A percentile compares a stretch with the other conserved stretches of the same genome.
phyloP scores from a whole-genome alignment of 2,329 filamentous ascomycete species.

The Trichoderma sp. region DNA sequence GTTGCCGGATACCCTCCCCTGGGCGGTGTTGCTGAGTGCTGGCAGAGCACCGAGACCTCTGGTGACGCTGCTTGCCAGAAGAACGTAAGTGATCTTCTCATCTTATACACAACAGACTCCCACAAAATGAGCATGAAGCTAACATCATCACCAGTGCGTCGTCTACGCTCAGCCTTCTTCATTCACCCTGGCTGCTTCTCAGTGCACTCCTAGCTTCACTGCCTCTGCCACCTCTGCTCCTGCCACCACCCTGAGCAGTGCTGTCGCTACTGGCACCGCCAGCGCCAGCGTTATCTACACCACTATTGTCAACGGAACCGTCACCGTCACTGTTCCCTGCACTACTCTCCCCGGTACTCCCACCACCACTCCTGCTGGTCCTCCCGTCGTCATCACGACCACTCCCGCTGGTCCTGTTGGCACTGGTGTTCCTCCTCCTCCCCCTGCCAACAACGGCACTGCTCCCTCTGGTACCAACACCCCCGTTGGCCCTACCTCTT shows the following conservation, averaged over 20 bases:
- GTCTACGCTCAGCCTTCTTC: constrained; percentile 41
- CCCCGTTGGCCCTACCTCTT: constrained; percentile 12
- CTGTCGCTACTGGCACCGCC: background rate
- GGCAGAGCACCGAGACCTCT: constrained; percentile 36
- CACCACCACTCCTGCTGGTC: background rate
- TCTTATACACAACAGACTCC: too few species aligned
- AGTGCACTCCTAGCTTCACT: constrained; percentile 35
- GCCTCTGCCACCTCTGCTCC: constrained; percentile 3
- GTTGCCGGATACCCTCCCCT: constrained; percentile 43
- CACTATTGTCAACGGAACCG: background rate
- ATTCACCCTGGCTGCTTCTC: constrained; percentile 36
- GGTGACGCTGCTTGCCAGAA: constrained; percentile 50
- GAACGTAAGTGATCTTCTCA: constrained; percentile 35
- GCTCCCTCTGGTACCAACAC: constrained; percentile 10
- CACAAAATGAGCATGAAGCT: background rate
- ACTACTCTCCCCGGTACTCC: background rate
- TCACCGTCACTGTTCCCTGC: background rate
- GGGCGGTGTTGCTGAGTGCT: constrained; percentile 41
- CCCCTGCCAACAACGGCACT: constrained; percentile 10
- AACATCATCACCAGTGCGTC: constrained; percentile 36
- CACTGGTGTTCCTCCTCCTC: constrained; percentile 9
- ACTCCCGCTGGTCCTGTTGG: background rate
- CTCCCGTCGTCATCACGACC: background rate
- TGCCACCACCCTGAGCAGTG: background rate
- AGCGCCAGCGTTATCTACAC: background rate